Base-by-base conservation (phyloP, 164 flowering plant genomes). In the Tetrastigma voinierianum region DNA sequence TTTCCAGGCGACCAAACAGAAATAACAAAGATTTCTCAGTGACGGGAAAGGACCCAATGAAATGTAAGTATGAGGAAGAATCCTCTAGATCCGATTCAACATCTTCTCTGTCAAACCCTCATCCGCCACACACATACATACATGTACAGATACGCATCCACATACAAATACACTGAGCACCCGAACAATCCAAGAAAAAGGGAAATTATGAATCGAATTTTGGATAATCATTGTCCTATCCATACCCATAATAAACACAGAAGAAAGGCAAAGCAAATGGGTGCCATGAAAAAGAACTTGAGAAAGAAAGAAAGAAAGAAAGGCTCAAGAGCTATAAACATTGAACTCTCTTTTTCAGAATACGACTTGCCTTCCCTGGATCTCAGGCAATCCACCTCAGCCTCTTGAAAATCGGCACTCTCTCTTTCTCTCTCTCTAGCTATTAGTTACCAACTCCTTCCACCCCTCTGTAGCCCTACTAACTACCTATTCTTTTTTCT, bases 371-470 rank as follows among this genome's bases (percentile, higher is more conserved):
- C 59, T 72, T 62, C 64, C 76, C 64, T 62, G 64, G 55, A 67
- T 44, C 62, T 23, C 2, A 53, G 71, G 76, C 68, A 72, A 72
- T 49, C 18, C 24, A 56, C 63, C 11, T 63, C 65, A 62, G 46
- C 71, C 71, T 46, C 67, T 52, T 59, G 47, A 61, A 58, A 51
- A 14, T 49, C 57, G 44, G 16, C 7, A 0, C 40, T 7, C 16
- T 58, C 20, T 46, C 23, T 64, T 51, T 58, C 47, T 62, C 44
- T n/a, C 25, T 32, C 40, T 32, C 3, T 7, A 32, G 40, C 16
- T 46, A 15, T 46, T 44, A 54, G 46, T 62, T 55, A 20, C 59
- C 20, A 43, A 45, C 45, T 48, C 19, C 54, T 51, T 20, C 13
- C 46, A 68, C 17, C 44, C 15, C 24, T 24, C n/a, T 55, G 17